phyloP scores from a whole-genome alignment of 768 basidiomycete species.

The Podaxis sp. region DNA sequence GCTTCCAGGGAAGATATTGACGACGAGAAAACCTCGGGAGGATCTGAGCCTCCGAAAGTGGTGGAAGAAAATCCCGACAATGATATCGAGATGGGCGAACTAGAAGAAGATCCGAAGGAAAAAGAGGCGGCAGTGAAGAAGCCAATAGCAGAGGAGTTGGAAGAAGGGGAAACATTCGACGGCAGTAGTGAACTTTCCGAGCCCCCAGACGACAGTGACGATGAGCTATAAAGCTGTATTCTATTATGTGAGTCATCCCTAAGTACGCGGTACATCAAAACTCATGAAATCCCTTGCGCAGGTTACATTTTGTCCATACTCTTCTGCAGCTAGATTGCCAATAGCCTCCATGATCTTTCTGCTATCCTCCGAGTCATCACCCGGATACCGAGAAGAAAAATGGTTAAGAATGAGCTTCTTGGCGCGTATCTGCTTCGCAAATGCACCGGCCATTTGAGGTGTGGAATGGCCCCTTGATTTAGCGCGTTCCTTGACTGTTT shows the following conservation, averaged over 20 bases:
- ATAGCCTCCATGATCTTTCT: slow-evolving; percentile 62
- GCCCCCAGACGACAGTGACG: slow-evolving; percentile 52
- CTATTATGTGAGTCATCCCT: slow-evolving; percentile 12
- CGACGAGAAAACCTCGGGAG: slow-evolving; percentile 21
- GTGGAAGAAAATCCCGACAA: slow-evolving; percentile 32
- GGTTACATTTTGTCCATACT: slow-evolving; percentile 52
- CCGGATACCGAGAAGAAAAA: slow-evolving; percentile 78
- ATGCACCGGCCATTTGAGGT: slow-evolving; percentile 84
- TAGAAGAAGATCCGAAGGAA: slow-evolving; percentile 63
- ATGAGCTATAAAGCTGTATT: slow-evolving; percentile 16
- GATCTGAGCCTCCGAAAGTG: slow-evolving; percentile 14
- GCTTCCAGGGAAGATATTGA: slow-evolving; percentile 16
- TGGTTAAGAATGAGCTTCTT: slow-evolving; percentile 73
- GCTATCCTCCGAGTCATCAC: slow-evolving; percentile 51
- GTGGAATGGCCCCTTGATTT: slow-evolving; percentile 82
- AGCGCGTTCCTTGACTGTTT: slow-evolving; percentile 56
- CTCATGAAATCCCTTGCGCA: slow-evolving; percentile 79
- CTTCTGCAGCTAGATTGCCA: slow-evolving; percentile 44
- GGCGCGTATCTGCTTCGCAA: slow-evolving; percentile 65
- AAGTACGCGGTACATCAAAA: slow-evolving; percentile 43
- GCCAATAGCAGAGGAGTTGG: slow-evolving; percentile 59
- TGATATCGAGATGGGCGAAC: slow-evolving; percentile 91
- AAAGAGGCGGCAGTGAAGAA: slow-evolving; percentile 41
- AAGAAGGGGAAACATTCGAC: slow-evolving; percentile 86
- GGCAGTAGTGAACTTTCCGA: slow-evolving; percentile 75